A percentile compares a stretch with the other conserved stretches of the same genome.
Conservation (phyloP, 192 early-diverging fungal species). For the Phlyctochytrium bullatum region DNA sequence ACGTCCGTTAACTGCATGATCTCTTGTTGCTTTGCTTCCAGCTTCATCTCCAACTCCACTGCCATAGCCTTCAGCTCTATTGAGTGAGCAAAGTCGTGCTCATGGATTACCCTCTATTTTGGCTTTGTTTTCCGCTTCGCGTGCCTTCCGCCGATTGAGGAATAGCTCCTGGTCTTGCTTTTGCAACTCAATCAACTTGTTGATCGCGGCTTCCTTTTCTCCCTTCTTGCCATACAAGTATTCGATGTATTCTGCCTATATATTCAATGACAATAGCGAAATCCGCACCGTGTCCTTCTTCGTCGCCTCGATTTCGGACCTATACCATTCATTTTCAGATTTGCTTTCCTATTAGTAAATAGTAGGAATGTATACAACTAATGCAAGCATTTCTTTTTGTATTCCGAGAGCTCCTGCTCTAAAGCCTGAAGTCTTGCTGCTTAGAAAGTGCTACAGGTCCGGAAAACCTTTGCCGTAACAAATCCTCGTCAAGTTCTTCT, state of each 20-base stretch:
- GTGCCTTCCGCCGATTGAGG: conserved; percentile 14
- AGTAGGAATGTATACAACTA: conserved; percentile 28
- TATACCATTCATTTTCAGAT: conserved; percentile 55
- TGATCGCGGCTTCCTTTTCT: conserved; percentile 46
- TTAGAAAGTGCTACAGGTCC: background rate
- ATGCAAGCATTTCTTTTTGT: conserved; percentile 40
- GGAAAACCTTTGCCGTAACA: conserved; percentile 26
- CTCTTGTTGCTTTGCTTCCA: conserved; percentile 37
- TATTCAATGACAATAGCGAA: background rate
- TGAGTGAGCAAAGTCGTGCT: conserved; percentile 3
- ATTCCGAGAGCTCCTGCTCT: conserved; percentile 41
- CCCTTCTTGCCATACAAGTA: conserved; percentile 47
- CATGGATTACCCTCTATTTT: conserved; percentile 36
- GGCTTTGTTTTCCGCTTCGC: conserved; percentile 34
- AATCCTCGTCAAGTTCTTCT: conserved; percentile 47
- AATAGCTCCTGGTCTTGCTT: conserved; percentile 39
- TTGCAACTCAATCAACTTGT: conserved; percentile 37
- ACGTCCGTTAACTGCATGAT: conserved; percentile 37
- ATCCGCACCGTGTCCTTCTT: conserved; percentile 43
- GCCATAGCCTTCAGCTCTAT: conserved; percentile 24
- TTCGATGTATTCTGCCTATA: conserved; percentile 48
- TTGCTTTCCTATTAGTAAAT: conserved; percentile 28
- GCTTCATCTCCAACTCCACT: conserved; percentile 35
- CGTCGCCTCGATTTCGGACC: conserved; percentile 46
- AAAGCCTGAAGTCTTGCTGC: conserved; percentile 33